Conservation (phyloP, 345 rosid species). For the Lagerstroemia speciosa region DNA sequence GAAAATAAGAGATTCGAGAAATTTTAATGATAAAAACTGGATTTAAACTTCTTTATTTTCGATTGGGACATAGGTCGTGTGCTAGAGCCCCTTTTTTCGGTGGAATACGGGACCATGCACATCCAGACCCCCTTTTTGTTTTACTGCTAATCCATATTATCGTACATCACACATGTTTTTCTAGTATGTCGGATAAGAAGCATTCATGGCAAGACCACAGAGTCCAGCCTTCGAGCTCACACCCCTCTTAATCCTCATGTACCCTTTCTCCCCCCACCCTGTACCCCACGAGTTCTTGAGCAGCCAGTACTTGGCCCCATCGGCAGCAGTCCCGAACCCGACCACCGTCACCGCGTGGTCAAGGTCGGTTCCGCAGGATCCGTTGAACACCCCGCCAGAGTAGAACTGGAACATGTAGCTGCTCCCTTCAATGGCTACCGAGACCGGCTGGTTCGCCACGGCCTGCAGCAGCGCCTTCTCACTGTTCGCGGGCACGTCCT, state of each 20-base stretch:
- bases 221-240: constrained; percentile 32
- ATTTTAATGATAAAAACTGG: too few species aligned
- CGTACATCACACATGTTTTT: too few species aligned
- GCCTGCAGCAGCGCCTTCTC: constrained; percentile 39
- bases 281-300: constrained; percentile 61
- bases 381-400: constrained; percentile 31
- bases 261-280: constrained; percentile 52
- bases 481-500: constrained; percentile 31
- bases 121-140: too few species aligned
- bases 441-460: constrained; percentile 46
- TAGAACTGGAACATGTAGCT: constrained; percentile 27
- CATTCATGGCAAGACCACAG: constrained; percentile 29
- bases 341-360: constrained; percentile 40
- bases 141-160: too few species aligned
- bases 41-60: too few species aligned
- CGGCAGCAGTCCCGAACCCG: constrained; percentile 37
- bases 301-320: constrained; percentile 47
- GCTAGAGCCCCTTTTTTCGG: too few species aligned
- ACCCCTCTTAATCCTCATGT: constrained; percentile 41
- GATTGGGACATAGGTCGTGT: too few species aligned
- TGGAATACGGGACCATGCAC: too few species aligned
- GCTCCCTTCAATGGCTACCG: constrained; percentile 25
- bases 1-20: too few species aligned
- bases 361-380: constrained; percentile 24
- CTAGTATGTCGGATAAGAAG: constrained; percentile 11